Conservation (phyloP, 129 eudicot genomes). For the Centella asiatica region DNA sequence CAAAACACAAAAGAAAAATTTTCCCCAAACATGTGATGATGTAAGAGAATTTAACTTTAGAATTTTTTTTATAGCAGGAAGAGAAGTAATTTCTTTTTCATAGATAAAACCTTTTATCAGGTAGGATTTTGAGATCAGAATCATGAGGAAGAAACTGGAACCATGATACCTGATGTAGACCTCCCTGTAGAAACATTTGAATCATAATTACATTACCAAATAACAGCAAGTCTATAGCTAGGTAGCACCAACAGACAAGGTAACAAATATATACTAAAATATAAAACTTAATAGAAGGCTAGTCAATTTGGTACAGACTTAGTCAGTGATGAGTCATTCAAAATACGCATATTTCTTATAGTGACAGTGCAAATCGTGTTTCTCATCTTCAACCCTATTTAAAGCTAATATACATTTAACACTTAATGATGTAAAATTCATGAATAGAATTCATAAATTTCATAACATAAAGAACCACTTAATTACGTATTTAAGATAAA, state of each 20-base stretch:
- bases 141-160: constrained; percentile 91
- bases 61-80: neutral
- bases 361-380: too few relatives aligned
- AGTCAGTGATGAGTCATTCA: neutral
- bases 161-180: constrained; percentile 95
- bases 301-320: neutral
- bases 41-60: neutral
- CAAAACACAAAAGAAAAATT: constrained; percentile 10
- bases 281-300: too few relatives aligned
- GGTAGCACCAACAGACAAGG: neutral
- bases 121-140: constrained; percentile 40
- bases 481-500: too few relatives aligned
- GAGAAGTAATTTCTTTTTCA: too few relatives aligned
- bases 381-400: too few relatives aligned
- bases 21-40: neutral
- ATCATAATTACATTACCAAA: neutral
- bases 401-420: too few relatives aligned
- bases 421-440: too few relatives aligned
- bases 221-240: neutral
- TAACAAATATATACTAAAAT: too few relatives aligned
- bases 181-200: constrained; percentile 56
- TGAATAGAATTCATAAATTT: too few relatives aligned
- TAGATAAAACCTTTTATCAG: constrained; percentile 96
- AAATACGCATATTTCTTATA: too few relatives aligned
- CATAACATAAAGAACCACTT: too few relatives aligned